Conservation (phyloP, 1,139 yeast species). For the Diutina neorugosa region DNA sequence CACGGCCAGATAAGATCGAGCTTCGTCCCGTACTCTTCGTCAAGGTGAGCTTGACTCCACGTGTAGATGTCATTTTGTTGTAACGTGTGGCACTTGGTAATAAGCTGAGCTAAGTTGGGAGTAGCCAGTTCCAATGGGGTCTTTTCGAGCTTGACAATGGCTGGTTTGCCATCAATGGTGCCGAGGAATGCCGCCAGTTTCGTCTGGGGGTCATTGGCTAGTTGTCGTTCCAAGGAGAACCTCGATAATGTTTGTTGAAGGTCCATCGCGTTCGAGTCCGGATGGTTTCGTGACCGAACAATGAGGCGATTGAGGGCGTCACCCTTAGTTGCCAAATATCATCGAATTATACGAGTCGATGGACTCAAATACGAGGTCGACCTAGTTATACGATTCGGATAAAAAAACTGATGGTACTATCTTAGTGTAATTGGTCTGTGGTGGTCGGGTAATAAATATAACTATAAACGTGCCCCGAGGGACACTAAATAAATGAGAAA, state of each 20-base stretch:
- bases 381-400: no score
- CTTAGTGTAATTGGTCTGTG: no score
- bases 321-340: no score
- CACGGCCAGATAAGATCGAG: constrained; percentile 83
- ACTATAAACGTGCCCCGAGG: no score
- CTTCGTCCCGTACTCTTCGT: constrained; percentile 48
- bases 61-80: constrained; percentile 72
- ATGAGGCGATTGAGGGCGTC: not conserved
- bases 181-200: constrained; percentile 63
- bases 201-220: constrained; percentile 48
- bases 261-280: not conserved
- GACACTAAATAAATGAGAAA: no score
- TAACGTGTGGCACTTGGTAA: constrained; percentile 30
- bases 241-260: not conserved
- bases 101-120: constrained; percentile 11
- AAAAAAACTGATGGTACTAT: no score
- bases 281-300: not conserved
- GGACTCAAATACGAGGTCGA: no score
- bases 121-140: constrained; percentile 27
- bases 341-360: no score
- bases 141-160: constrained; percentile 68
- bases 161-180: constrained; percentile 39
- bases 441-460: no score
- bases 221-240: constrained; percentile 13
- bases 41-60: constrained; percentile 58